phyloP scores from a whole-genome alignment of 2,329 filamentous ascomycete genomes.

The Coniochaeta hoffmannii region DNA sequence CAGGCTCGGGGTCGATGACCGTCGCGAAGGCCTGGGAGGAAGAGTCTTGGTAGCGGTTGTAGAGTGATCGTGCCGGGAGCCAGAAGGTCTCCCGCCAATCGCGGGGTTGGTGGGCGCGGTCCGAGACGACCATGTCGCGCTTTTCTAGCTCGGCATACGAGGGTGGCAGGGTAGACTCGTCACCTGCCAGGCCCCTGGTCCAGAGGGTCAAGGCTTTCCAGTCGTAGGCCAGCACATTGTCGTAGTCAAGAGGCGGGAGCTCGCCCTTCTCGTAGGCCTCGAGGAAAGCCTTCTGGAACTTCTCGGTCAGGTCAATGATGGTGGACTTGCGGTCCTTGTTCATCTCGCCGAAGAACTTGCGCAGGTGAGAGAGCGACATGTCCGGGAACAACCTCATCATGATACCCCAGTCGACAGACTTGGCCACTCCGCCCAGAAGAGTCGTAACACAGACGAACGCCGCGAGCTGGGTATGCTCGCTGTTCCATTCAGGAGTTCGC shows the following conservation, averaged over 20 bases:
- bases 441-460: conserved; percentile 51
- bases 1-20: conserved; percentile 12
- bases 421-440: conserved; percentile 52
- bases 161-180: conserved; percentile 39
- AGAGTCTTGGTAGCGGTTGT: conserved; percentile 48
- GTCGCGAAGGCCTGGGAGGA: conserved; percentile 39
- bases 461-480: conserved; percentile 39
- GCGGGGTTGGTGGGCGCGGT: conserved; percentile 21
- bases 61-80: conserved; percentile 43
- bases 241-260: conserved; percentile 54
- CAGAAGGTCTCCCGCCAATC: conserved; percentile 54
- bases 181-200: conserved; percentile 43
- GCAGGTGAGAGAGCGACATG: conserved; percentile 41
- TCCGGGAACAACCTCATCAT: conserved; percentile 48
- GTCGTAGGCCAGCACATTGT: conserved; percentile 57
- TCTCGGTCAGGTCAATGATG: conserved; percentile 48
- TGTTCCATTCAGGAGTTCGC: conserved; percentile 31
- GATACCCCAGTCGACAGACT: conserved; percentile 53
- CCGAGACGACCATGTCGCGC: conserved; percentile 26
- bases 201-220: conserved; percentile 61
- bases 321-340: conserved; percentile 42
- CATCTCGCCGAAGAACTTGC: conserved; percentile 47
- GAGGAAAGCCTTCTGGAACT: conserved; percentile 60
- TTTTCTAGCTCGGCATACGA: conserved; percentile 36
- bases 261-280: conserved; percentile 57